Evolutionary conservation across 2,329 filamentous ascomycete species (phyloP), one percentile per base, ranked within the genome.

Genomic region (Claviceps purpurea): DNA sequence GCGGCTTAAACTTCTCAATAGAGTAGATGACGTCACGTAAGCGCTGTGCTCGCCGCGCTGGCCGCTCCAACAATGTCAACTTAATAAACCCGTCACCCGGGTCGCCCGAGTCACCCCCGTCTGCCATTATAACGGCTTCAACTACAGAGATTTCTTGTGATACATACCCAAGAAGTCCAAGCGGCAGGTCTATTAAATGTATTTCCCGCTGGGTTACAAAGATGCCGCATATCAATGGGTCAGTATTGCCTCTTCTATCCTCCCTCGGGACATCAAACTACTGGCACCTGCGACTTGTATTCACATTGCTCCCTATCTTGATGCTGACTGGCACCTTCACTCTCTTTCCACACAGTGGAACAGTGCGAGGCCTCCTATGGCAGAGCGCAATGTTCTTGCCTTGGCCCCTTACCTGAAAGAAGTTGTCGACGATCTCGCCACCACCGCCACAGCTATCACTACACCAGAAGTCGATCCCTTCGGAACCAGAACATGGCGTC

Each of bases 211-310:
- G 22, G 84, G 89, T 49, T 95, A 95, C 71, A 93, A 90, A 62
- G 89, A 95, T 54, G 91, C 88, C 16, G 88, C 89, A 56, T 84
- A 79, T 59, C 91, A 97, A 76, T 97, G 93, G 89, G 86, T 88
- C 69, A 57, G 82, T 13, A 26, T 11, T 14, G 16, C 18, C 13
- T 34, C 18, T 8, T 14, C 13, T n/a, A 18, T 24, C n/a, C 26
- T 16, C 16, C 30, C 18, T 47, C 10, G n/a, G 8, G 14, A 24
- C 13, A 47, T 20, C 30, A 47, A 37, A 47, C 22, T 22, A 4
- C 39, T 16, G 16, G 5, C 22, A 7, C 13, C 41, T 43, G 13
- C 41, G 30, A 34, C 5, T 20, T 47, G 24, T 16, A 20, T 34
- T 26, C 20, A 20, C 16, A 4, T n/a, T 14, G 4, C 44, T 42